These are phyloP conservation scores for Porcisia deanei DNA, from an alignment of 208 protist genomes.

Conservation along the genomic window DNA sequence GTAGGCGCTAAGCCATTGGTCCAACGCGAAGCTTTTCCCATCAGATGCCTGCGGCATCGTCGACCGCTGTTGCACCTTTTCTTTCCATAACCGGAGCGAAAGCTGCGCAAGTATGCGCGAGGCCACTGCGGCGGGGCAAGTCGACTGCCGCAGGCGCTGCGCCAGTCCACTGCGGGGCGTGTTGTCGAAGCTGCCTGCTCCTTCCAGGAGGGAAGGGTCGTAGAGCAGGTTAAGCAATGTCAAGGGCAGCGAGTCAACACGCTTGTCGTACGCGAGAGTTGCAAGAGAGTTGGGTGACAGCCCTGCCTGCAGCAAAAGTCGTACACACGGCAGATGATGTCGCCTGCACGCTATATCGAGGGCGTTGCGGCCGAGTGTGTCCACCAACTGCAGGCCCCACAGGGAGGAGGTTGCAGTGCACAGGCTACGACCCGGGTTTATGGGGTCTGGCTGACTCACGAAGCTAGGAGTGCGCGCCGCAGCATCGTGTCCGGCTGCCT, in stretches of 20 bases:
- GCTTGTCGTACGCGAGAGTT: constrained; percentile 1
- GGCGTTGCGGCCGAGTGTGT: constrained; percentile 9
- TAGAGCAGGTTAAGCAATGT: constrained; percentile 25
- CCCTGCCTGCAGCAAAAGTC: constrained; percentile 18
- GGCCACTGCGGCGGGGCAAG: constrained; percentile 29
- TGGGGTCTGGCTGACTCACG: background rate
- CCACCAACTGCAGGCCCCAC: constrained; percentile 10
- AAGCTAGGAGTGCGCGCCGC: background rate
- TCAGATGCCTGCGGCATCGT: background rate
- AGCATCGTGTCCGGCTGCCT: background rate
- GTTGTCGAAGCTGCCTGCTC: background rate
- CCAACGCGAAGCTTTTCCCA: background rate
- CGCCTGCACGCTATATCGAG: constrained; percentile 22
- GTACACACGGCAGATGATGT: constrained; percentile 13
- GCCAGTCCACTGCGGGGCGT: constrained; percentile 7
- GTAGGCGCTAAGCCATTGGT: constrained; percentile 15
- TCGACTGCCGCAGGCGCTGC: constrained; percentile 24
- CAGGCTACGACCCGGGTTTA: background rate
- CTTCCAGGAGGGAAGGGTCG: constrained; percentile 26
- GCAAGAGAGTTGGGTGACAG: constrained; percentile 19
- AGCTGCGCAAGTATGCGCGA: constrained; percentile 35
- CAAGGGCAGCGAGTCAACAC: constrained; percentile 11
- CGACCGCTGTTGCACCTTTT: constrained; percentile 31
- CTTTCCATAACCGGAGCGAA: constrained; percentile 43
- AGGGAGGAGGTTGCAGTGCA: background rate